Evolutionary conservation across 139 green algal genomes (phyloP).

Genomic region (Chlamydomonas applanata): DNA sequence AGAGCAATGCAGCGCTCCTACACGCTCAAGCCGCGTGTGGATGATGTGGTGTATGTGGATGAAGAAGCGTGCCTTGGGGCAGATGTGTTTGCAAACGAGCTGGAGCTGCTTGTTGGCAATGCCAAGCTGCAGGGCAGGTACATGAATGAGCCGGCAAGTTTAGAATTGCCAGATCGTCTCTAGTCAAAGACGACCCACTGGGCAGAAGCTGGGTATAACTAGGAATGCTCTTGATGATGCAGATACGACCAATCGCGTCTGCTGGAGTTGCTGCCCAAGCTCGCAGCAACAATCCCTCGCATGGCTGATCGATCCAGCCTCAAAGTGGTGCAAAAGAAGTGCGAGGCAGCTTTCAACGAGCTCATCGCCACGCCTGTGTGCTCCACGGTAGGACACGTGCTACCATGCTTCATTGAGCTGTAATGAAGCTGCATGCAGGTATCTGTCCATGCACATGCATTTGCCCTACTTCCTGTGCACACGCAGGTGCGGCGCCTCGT

Average conservation of each 20-base stretch:
- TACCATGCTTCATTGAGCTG: too few relatives aligned
- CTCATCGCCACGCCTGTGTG: slow-evolving; percentile 43
- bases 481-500: slow-evolving; percentile 72
- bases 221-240: not conserved
- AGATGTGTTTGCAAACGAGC: slow-evolving; percentile 74
- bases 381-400: slow-evolving; percentile 24
- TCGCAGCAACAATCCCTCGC: slow-evolving; percentile 60
- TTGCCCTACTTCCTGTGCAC: not conserved
- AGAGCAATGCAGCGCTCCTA: not conserved
- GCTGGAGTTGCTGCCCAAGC: slow-evolving; percentile 78
- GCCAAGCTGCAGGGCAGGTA: slow-evolving; percentile 23
- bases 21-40: not conserved
- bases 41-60: slow-evolving; percentile 45
- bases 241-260: slow-evolving; percentile 44
- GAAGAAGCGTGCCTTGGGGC: slow-evolving; percentile 78
- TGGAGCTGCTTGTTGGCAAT: slow-evolving; percentile 76
- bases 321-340: slow-evolving; percentile 67
- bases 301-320: slow-evolving; percentile 31
- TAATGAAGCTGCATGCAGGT: too few relatives aligned
- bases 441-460: too few relatives aligned
- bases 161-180: not conserved
- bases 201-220: not conserved
- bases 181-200: not conserved
- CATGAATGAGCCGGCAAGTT: not conserved
- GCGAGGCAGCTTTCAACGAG: slow-evolving; percentile 67